phyloP scores from a whole-genome alignment of 208 protist species.

The Naegleria lovaniensis region DNA sequence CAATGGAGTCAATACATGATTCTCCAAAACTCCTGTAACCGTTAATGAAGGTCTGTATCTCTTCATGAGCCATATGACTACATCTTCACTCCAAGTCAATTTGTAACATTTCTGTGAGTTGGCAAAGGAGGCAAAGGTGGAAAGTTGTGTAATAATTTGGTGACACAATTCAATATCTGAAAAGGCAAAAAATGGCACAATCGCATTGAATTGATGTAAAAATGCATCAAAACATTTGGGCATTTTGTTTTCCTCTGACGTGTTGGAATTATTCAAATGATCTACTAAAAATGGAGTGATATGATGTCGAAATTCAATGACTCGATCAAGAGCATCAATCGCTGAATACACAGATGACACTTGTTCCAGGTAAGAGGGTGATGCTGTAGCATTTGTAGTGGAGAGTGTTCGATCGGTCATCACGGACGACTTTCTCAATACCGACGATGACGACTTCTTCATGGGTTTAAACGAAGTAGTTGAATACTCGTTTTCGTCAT shows the following conservation, averaged over 20 bases:
- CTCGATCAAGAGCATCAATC: not conserved
- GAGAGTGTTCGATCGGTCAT: not conserved
- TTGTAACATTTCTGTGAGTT: not conserved
- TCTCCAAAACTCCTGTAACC: not conserved
- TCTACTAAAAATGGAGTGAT: not conserved
- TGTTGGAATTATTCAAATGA: conserved; percentile 13
- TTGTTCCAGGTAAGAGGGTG: not conserved
- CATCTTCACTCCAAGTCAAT: conserved; percentile 6
- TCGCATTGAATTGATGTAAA: not conserved
- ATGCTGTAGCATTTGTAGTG: not conserved
- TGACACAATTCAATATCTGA: not conserved
- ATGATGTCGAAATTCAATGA: conserved; percentile 11
- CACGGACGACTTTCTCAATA: not conserved
- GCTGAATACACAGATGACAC: not conserved
- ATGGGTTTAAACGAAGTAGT: no score
- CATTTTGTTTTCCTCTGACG: not conserved
- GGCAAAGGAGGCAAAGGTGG: not conserved
- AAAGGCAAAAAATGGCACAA: conserved; percentile 15
- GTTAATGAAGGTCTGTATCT: conserved; percentile 8
- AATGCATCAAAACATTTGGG: conserved; percentile 10
- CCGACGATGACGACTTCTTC: not conserved
- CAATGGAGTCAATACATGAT: not conserved
- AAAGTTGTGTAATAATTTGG: not conserved
- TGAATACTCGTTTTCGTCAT: not conserved
- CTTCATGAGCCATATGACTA: conserved; percentile 11